phyloP scores from a whole-genome alignment of 2,329 filamentous ascomycete genomes.

The Metarhizium brunneum region DNA sequence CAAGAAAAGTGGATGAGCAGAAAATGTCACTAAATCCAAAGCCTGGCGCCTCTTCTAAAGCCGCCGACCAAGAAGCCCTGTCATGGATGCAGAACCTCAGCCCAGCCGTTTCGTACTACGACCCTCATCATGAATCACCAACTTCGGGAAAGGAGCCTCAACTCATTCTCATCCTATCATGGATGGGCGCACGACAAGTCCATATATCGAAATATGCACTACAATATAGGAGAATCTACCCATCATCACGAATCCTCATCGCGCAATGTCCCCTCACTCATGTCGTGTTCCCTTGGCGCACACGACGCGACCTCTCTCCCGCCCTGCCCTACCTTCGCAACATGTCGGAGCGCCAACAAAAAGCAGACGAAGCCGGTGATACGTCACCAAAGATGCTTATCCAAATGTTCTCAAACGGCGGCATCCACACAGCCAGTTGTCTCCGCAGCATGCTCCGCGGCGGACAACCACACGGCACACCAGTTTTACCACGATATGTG shows the following conservation, averaged over 20 bases:
- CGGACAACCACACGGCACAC: constrained; percentile 8
- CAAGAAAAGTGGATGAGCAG: background rate
- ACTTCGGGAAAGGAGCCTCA: constrained; percentile 23
- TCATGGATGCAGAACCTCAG: constrained; percentile 29
- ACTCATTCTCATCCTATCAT: constrained; percentile 37
- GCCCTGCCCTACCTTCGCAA: constrained; percentile 30
- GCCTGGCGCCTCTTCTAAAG: background rate
- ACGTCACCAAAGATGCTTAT: constrained; percentile 27
- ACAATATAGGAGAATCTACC: constrained; percentile 34
- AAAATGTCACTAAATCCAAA: constrained; percentile 19
- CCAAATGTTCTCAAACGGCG: constrained; percentile 46
- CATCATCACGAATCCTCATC: constrained; percentile 35
- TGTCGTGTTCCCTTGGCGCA: constrained; percentile 22
- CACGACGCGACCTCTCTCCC: constrained; percentile 24
- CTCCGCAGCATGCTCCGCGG: constrained; percentile 18
- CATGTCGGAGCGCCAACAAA: constrained; percentile 11
- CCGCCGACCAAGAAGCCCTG: constrained; percentile 13
- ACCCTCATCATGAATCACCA: constrained; percentile 12
- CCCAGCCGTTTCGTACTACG: constrained; percentile 26
- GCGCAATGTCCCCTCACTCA: constrained; percentile 30
- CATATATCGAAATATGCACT: constrained; percentile 44
- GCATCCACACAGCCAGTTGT: constrained; percentile 29
- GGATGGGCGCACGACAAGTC: constrained; percentile 40
- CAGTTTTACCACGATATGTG: constrained; percentile 29
- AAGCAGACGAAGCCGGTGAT: constrained; percentile 12